phyloP scores from a whole-genome alignment of 306 rosid species.

The Quillaja saponaria region DNA sequence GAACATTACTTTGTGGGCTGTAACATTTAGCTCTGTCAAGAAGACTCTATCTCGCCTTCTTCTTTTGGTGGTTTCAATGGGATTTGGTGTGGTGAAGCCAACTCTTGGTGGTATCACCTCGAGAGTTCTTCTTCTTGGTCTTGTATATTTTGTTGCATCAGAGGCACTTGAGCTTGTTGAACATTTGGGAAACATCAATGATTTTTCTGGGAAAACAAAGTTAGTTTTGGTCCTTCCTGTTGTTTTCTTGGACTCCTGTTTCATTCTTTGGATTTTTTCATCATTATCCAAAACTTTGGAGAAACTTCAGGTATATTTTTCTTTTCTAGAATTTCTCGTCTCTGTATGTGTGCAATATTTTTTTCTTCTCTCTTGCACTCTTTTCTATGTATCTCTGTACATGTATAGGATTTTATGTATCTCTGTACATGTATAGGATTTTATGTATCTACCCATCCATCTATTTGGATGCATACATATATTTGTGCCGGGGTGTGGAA shows the following conservation, averaged over 20 bases:
- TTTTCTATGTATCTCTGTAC: neutral
- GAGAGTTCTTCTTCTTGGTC: conserved; percentile 64
- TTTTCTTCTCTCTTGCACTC: neutral
- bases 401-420: too few species aligned
- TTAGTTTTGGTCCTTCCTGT: conserved; percentile 81
- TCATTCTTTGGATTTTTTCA: conserved; percentile 89
- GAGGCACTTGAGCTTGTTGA: conserved; percentile 89
- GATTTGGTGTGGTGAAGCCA: conserved; percentile 76
- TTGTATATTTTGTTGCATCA: conserved; percentile 66
- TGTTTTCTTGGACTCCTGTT: conserved; percentile 78
- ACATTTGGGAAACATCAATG: conserved; percentile 86
- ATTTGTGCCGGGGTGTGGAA: too few species aligned
- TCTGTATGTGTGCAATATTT: conserved; percentile 1
- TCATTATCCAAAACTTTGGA: conserved; percentile 83
- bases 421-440: too few species aligned
- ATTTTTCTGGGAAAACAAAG: conserved; percentile 75
- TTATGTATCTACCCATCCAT: too few species aligned
- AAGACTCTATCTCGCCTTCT: conserved; percentile 84
- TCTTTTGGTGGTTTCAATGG: conserved; percentile 91
- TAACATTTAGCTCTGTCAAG: conserved; percentile 76
- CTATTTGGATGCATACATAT: too few species aligned
- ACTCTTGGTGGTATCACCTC: conserved; percentile 72
- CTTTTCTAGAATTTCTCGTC: conserved; percentile 6
- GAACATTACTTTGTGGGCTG: conserved; percentile 93
- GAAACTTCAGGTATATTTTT: conserved; percentile 73